Conservation (phyloP, 192 early-diverging fungal genomes). For the Entomortierella parvispora region DNA sequence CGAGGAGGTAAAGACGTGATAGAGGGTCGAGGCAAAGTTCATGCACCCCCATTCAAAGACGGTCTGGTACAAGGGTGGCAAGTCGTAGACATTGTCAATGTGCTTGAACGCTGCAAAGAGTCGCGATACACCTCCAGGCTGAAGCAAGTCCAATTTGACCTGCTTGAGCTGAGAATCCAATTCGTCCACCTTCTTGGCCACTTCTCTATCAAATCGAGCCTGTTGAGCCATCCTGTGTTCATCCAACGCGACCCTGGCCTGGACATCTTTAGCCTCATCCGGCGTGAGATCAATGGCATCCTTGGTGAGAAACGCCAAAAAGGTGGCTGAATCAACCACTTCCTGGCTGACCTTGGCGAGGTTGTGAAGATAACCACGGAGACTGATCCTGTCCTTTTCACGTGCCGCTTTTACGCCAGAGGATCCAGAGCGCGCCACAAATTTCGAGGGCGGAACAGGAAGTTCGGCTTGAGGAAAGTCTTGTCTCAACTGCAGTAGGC, state of each 20-base stretch:
- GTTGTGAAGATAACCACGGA: slow-evolving; percentile 51
- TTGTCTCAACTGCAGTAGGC: slow-evolving; percentile 30
- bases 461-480: slow-evolving; percentile 53
- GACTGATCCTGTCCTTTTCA: slow-evolving; percentile 59
- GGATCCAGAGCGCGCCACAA: slow-evolving; percentile 15
- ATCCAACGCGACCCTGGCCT: slow-evolving; percentile 46
- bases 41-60: slow-evolving; percentile 63
- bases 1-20: slow-evolving; percentile 60
- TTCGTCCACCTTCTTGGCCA: slow-evolving; percentile 53
- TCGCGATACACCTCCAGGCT: slow-evolving; percentile 31
- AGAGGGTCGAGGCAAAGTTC: slow-evolving; percentile 62
- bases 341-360: slow-evolving; percentile 24
- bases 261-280: slow-evolving; percentile 45
- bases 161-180: slow-evolving; percentile 55
- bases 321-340: slow-evolving; percentile 23
- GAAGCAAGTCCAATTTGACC: slow-evolving; percentile 53
- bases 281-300: slow-evolving; percentile 39
- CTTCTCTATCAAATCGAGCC: slow-evolving; percentile 52
- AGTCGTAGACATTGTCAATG: slow-evolving; percentile 24
- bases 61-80: slow-evolving; percentile 50
- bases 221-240: slow-evolving; percentile 45
- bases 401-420: slow-evolving; percentile 32
- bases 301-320: slow-evolving; percentile 46
- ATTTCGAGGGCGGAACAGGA: slow-evolving; percentile 54
- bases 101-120: slow-evolving; percentile 20